Evolutionary conservation across 139 green algal genomes (phyloP).

Genomic region (Spirogloea muscicola): DNA sequence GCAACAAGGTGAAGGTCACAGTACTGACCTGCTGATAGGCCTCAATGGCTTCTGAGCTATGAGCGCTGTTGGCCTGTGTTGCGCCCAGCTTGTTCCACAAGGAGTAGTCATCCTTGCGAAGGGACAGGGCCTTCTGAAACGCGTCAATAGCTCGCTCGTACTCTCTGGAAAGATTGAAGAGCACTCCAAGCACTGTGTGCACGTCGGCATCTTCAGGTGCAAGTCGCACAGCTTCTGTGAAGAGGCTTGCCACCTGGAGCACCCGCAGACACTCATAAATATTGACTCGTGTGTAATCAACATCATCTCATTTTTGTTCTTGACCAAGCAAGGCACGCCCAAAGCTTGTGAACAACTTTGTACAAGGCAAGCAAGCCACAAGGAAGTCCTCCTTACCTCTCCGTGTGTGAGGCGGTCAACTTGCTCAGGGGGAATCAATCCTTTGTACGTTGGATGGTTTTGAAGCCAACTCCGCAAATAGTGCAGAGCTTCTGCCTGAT

Average conservation of each 20-base stretch:
- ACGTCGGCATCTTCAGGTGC: conserved; percentile 69
- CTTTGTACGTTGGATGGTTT: conserved; percentile 54
- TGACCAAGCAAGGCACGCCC: too few relatives aligned
- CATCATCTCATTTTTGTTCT: too few relatives aligned
- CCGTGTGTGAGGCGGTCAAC: conserved; percentile 22
- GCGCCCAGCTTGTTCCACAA: conserved; percentile 95
- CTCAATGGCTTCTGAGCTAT: conserved; percentile 69
- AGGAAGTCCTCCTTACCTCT: too few relatives aligned
- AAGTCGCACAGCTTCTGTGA: conserved; percentile 29
- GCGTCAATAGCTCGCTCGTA: conserved; percentile 74
- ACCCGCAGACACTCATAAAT: too few relatives aligned
- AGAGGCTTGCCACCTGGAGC: conserved; percentile 42
- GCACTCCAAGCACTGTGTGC: conserved; percentile 82
- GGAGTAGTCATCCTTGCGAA: conserved; percentile 51
- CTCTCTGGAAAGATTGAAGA: conserved; percentile 80
- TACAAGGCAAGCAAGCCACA: too few relatives aligned
- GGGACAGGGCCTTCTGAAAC: conserved; percentile 68
- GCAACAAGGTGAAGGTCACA: too few relatives aligned
- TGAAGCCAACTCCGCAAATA: conserved; percentile 74
- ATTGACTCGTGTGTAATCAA: too few relatives aligned
- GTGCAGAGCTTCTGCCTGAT: conserved; percentile 62
- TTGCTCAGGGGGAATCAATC: background rate
- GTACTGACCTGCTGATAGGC: conserved; percentile 69
- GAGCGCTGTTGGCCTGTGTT: conserved; percentile 78
- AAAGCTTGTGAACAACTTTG: too few relatives aligned